Evolutionary conservation across 305 asterid genomes (phyloP), one percentile per base, ranked within the genome.

Genomic region (Fraxinus paxiana): DNA sequence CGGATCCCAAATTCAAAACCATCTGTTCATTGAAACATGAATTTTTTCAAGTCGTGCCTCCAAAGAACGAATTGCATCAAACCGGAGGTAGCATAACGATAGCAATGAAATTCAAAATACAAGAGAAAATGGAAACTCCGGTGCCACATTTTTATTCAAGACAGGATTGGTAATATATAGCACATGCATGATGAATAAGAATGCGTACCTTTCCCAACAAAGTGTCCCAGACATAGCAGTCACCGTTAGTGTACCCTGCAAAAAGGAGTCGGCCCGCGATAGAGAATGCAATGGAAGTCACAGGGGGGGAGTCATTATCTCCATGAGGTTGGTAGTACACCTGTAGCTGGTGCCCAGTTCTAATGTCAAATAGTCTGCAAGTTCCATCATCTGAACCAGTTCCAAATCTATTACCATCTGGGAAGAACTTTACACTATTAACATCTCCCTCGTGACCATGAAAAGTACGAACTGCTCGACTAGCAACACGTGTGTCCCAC

Each of bases 261-360:
- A 96, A 96, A 80, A 96, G 97, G 84, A 96, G 99, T 51, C 98
- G 90, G n/a, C 99, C 99, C 2, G 98, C 94, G 80, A 88, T 87
- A 56, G 99, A 96, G 85, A 96, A 96, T 56, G 98, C 97, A 86
- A 96, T 92, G 18, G 98, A 94, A 81, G 92, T 92, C 33, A 92
- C 98, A 18, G 61, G 93, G 75, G 91, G 92, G 84, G 83, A 85
- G 80, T 89, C 98, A 78, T 87, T 87, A 76, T 91, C 97, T 70
- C 82, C 88, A 34, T 89, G 96, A 20, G 89, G 93, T 83, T 94
- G 98, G 80, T 41, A 81, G 88, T 96, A 96, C 86, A 89, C 97
- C 87, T 96, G 99, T 65, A 96, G 89, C 93, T 94, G 97, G 84
- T 96, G 99, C 76, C 99, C 99, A 37, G 99, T 96, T 88, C 99